Conservation (phyloP, 2,329 filamentous ascomycete genomes). For the Hymenoscyphus albidus region DNA sequence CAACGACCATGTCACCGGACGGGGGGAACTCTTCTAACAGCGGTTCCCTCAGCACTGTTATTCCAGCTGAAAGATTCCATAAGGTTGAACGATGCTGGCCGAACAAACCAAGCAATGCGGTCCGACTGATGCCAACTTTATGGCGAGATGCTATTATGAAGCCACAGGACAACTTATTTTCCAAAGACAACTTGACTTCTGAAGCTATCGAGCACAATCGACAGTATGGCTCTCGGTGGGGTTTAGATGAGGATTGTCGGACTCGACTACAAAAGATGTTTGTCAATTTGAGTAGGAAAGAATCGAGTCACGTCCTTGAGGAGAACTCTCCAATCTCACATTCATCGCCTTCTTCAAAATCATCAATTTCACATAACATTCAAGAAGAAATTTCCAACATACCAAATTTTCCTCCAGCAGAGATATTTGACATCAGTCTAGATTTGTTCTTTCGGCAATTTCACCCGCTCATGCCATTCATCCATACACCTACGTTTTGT, state of each 20-base stretch:
- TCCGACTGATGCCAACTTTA: slow-evolving; percentile 40
- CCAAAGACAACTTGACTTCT: slow-evolving; percentile 25
- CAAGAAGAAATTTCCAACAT: slow-evolving; percentile 27
- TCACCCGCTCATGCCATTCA: slow-evolving; percentile 49
- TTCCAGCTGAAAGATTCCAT: slow-evolving; percentile 40
- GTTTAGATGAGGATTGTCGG: slow-evolving; percentile 41
- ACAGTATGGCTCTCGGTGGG: slow-evolving; percentile 35
- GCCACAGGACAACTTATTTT: slow-evolving; percentile 40
- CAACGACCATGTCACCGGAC: slow-evolving; percentile 14
- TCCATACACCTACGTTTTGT: slow-evolving; percentile 50
- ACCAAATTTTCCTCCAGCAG: slow-evolving; percentile 45
- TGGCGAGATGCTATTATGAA: slow-evolving; percentile 40
- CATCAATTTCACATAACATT: slow-evolving; percentile 28
- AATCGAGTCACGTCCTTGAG: slow-evolving; percentile 18
- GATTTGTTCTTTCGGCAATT: slow-evolving; percentile 52
- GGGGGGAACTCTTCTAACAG: slow-evolving; percentile 17
- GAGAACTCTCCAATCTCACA: slow-evolving; percentile 23
- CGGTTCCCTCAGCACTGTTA: slow-evolving; percentile 21
- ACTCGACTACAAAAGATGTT: slow-evolving; percentile 39
- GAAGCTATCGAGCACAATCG: slow-evolving; percentile 24
- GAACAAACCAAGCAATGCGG: slow-evolving; percentile 36
- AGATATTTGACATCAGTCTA: slow-evolving; percentile 50
- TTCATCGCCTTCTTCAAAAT: slow-evolving; percentile 28
- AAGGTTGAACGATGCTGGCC: slow-evolving; percentile 42
- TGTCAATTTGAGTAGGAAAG: slow-evolving; percentile 26